These are phyloP conservation scores for Rhinocladiella mackenziei DNA, from an alignment of 2,329 filamentous ascomycete species.

Conservation along the genomic window DNA sequence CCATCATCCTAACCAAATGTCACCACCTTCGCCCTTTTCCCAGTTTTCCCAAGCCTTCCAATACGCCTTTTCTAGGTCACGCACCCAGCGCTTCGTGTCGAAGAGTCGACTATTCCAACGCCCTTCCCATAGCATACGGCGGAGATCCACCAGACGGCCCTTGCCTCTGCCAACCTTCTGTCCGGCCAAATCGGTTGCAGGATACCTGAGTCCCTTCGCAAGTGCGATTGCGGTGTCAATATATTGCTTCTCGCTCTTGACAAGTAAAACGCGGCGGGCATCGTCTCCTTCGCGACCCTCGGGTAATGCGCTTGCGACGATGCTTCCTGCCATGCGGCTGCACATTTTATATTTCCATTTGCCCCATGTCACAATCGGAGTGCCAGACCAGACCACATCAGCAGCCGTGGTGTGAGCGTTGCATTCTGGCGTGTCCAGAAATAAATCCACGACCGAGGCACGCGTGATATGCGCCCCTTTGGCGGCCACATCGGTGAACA, in stretches of 20 bases:
- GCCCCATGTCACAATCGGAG: constrained; percentile 82
- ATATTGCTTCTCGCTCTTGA: constrained; percentile 73
- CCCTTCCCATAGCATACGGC: constrained; percentile 74
- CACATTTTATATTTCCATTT: constrained; percentile 99
- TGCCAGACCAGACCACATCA: constrained; percentile 94
- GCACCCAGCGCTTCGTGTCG: constrained; percentile 85
- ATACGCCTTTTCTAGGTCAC: constrained; percentile 83
- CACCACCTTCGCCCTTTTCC: constrained; percentile 80
- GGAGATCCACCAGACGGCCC: constrained; percentile 73
- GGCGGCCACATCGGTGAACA: constrained; percentile 94
- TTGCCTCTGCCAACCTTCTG: constrained; percentile 33
- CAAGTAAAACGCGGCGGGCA: constrained; percentile 73
- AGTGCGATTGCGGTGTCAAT: constrained; percentile 71
- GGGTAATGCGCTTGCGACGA: constrained; percentile 83
- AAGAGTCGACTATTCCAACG: constrained; percentile 87
- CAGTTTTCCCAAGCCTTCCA: constrained; percentile 83
- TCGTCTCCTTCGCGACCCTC: constrained; percentile 61
- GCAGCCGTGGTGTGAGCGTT: constrained; percentile 97
- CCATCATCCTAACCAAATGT: constrained; percentile 68
- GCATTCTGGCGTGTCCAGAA: constrained; percentile 95
- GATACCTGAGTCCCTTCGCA: constrained; percentile 61
- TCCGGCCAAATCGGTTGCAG: constrained; percentile 32
- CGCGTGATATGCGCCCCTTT: constrained; percentile 92
- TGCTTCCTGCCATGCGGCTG: constrained; percentile 93
- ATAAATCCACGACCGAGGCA: constrained; percentile 86